Evolutionary conservation across 2,329 filamentous ascomycete species (phyloP).

Genomic region (Amauroascus verrucosus): DNA sequence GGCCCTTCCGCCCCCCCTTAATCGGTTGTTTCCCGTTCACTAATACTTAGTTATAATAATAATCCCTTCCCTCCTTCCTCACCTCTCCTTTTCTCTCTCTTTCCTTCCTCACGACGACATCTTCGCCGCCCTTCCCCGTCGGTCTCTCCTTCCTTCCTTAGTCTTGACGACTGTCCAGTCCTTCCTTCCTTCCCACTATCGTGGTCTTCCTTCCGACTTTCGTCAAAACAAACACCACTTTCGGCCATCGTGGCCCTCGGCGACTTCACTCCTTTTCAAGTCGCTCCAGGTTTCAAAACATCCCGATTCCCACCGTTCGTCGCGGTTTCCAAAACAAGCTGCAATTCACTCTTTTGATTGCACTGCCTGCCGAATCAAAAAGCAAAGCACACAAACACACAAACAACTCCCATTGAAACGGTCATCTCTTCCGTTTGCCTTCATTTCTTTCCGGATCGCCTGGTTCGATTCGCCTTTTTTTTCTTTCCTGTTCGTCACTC

Average conservation of each 20-base stretch:
- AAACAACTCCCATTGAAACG: no score
- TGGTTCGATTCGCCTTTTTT: conserved; percentile 12
- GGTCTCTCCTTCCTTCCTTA: background rate
- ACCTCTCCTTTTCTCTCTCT: no score
- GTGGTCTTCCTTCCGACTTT: conserved; percentile 4
- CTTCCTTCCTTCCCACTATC: conserved; percentile 1
- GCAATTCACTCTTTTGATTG: conserved; percentile 12
- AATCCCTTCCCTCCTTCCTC: background rate
- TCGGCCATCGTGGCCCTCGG: no score
- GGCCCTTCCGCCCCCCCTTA: no score
- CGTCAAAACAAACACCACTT: no score
- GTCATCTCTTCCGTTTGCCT: no score
- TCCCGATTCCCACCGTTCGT: background rate
- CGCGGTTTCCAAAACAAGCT: background rate
- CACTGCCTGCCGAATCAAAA: background rate
- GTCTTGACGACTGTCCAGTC: conserved; percentile 12
- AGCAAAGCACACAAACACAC: no score
- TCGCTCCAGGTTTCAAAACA: conserved; percentile 2
- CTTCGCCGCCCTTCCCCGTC: background rate
- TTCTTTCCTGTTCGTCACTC: background rate
- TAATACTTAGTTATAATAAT: no score
- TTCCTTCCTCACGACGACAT: background rate
- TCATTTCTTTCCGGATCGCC: conserved; percentile 5
- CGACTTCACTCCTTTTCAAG: conserved; percentile 14
- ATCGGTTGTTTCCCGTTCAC: no score